Base-by-base conservation (phyloP, 805 yeast species). In the Ogataea neopini region DNA sequence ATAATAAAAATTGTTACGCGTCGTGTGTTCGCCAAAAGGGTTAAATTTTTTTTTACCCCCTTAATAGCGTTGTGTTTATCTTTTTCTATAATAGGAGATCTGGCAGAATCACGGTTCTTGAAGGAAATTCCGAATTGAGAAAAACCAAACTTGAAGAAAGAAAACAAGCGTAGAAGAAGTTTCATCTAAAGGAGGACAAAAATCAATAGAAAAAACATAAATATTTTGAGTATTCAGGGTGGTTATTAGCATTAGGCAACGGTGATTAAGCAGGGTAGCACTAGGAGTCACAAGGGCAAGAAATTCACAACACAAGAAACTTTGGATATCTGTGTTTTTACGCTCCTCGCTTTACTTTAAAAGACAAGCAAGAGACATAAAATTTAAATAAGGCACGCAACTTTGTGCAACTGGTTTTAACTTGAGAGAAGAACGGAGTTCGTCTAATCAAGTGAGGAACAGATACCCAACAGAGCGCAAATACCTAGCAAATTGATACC, bases 31-130 rank as follows among this genome's bases (percentile, higher is more conserved):
- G 32, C 32, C 15, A 39, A 26, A 39, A 39, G 22, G 14, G 23
- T 26, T n/a, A 14, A 23, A 10, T 15, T 25, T 39, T 28, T 26
- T 39, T 39, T 25, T 6, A 17, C 23, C 15, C 42, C 32, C 25
- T 37, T 37, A 15, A 25, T 18, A 26, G n/a, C 33, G 32, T 14
- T 15, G 33, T 59, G 56, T 60, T 56, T 59, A 53, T 55, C 35
- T 41, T 44, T 46, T 56, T 47, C 64, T 60, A 43, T 47, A 51
- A 43, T 25, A 30, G 59, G 62, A 46, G 52, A 45, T 34, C 37
- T 47, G 53, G 49, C 53, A 49, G 53, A 52, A 49, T 43, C 52
- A 52, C 51, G 57, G 51, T 53, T 50, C 44, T 48, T 42, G 43
- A 33, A 30, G 20, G 41, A 26, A 38, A 41, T 51, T 51, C 53